These are phyloP conservation scores for Ampelomyces quisqualis DNA, from an alignment of 2,329 filamentous ascomycete species.

Conservation along the genomic window DNA sequence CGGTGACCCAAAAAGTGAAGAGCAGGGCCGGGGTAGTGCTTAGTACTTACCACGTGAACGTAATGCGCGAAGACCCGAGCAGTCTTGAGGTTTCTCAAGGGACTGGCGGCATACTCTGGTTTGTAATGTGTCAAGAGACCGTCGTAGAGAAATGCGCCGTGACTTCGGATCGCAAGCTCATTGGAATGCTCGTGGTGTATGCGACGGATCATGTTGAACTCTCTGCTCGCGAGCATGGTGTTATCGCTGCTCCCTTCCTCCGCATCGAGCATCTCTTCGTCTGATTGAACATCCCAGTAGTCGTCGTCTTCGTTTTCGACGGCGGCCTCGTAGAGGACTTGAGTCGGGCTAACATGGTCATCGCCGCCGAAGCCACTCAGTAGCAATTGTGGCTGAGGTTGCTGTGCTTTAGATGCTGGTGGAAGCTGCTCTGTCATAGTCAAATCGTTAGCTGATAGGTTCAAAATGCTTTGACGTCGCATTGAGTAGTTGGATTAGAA, in stretches of 20 bases:
- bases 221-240: constrained; percentile 26
- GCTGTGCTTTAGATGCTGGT: constrained; percentile 14
- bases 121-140: constrained; percentile 50
- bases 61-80: constrained; percentile 89
- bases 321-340: constrained; percentile 41
- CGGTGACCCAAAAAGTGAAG: too few relatives aligned
- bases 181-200: constrained; percentile 41
- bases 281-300: constrained; percentile 52
- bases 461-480: neutral
- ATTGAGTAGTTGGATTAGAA: neutral
- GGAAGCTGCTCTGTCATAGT: constrained; percentile 27
- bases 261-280: constrained; percentile 47
- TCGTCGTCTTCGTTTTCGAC: constrained; percentile 52
- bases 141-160: constrained; percentile 51
- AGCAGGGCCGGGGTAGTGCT: neutral
- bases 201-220: constrained; percentile 42
- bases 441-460: constrained; percentile 23
- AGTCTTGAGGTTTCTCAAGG: constrained; percentile 76
- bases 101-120: constrained; percentile 55
- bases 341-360: constrained; percentile 38
- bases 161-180: constrained; percentile 44
- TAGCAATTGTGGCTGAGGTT: constrained; percentile 20
- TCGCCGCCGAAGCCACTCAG: constrained; percentile 45
- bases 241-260: constrained; percentile 25
- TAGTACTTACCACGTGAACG: constrained; percentile 63